Conservation (phyloP, 768 basidiomycete genomes). For the Trametes cubensis region DNA sequence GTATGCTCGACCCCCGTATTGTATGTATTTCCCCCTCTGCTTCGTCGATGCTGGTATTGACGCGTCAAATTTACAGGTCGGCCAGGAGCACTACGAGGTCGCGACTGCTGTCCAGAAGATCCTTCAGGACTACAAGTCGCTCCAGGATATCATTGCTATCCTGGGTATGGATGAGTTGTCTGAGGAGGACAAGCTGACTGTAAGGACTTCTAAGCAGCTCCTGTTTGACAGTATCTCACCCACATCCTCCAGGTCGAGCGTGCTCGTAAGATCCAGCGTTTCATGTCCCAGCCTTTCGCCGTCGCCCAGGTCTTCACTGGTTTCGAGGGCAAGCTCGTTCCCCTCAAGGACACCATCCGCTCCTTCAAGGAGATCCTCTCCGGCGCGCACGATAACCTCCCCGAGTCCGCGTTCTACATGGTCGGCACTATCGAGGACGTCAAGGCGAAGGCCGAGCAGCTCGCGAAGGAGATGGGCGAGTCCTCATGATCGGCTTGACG, state of each 20-base stretch:
- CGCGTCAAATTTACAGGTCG: slow-evolving; percentile 51
- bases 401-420: slow-evolving; percentile 99
- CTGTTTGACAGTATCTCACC: neutral
- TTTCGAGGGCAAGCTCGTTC: slow-evolving; percentile 96
- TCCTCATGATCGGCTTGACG: slow-evolving; percentile 32
- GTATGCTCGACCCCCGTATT: slow-evolving; percentile 99
- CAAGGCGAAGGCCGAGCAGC: slow-evolving; percentile 95
- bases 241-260: slow-evolving; percentile 74
- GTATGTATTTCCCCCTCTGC: slow-evolving; percentile 48
- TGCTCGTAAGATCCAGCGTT: slow-evolving; percentile 97
- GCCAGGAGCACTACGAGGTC: slow-evolving; percentile 91
- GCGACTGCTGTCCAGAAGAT: slow-evolving; percentile 98
- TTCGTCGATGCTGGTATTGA: neutral
- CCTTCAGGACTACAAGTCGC: slow-evolving; percentile 93
- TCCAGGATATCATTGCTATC: slow-evolving; percentile 99
- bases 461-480: slow-evolving; percentile 88
- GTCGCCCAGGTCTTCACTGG: slow-evolving; percentile 99
- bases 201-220: no score
- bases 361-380: slow-evolving; percentile 98
- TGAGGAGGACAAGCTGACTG: slow-evolving; percentile 99
- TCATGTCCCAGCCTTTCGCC: slow-evolving; percentile 99
- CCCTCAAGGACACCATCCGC: slow-evolving; percentile 93
- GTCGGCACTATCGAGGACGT: slow-evolving; percentile 96
- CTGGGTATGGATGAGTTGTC: slow-evolving; percentile 99
- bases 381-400: slow-evolving; percentile 84